Conservation (phyloP, 2,329 filamentous ascomycete species). For the Sclerotinia sclerotiorum region DNA sequence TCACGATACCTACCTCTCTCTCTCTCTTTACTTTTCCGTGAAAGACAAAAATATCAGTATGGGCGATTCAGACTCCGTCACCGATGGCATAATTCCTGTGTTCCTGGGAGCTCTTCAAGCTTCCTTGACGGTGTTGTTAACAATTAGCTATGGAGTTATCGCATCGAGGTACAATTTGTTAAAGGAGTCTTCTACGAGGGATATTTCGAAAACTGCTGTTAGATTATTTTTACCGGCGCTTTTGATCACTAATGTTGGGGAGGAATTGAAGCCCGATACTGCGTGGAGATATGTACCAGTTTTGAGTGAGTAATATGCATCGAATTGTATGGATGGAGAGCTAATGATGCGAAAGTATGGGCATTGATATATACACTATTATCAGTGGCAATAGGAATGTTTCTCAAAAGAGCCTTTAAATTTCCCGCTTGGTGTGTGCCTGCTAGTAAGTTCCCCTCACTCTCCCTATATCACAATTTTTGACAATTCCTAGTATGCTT, state of each 20-base stretch:
- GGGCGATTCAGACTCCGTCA: neutral
- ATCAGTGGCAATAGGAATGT: slow-evolving; percentile 46
- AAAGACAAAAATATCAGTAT: neutral
- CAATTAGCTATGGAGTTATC: slow-evolving; percentile 47
- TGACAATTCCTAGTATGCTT: slow-evolving; percentile 29
- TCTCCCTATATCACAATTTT: too few species aligned
- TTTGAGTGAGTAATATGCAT: slow-evolving; percentile 27
- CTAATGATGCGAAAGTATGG: slow-evolving; percentile 40
- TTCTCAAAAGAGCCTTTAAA: slow-evolving; percentile 42
- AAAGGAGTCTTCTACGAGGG: slow-evolving; percentile 41
- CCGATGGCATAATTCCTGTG: slow-evolving; percentile 41
- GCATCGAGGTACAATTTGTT: slow-evolving; percentile 45
- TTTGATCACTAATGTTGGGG: slow-evolving; percentile 48
- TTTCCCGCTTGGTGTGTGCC: slow-evolving; percentile 49
- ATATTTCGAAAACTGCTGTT: slow-evolving; percentile 49
- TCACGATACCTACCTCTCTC: too few species aligned
- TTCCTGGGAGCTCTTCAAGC: slow-evolving; percentile 50
- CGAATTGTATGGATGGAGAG: neutral
- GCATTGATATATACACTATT: slow-evolving; percentile 44
- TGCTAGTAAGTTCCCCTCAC: slow-evolving; percentile 43
- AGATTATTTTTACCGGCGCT: slow-evolving; percentile 50
- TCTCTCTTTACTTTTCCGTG: neutral
- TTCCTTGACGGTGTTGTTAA: slow-evolving; percentile 49
- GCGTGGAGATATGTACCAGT: slow-evolving; percentile 43
- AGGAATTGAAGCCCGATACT: slow-evolving; percentile 43